Percentiles rank a stretch among this genome's conserved stretches.
phyloP scores from a whole-genome alignment of 148 eudicot genomes.

The Rhododendron simsii region DNA sequence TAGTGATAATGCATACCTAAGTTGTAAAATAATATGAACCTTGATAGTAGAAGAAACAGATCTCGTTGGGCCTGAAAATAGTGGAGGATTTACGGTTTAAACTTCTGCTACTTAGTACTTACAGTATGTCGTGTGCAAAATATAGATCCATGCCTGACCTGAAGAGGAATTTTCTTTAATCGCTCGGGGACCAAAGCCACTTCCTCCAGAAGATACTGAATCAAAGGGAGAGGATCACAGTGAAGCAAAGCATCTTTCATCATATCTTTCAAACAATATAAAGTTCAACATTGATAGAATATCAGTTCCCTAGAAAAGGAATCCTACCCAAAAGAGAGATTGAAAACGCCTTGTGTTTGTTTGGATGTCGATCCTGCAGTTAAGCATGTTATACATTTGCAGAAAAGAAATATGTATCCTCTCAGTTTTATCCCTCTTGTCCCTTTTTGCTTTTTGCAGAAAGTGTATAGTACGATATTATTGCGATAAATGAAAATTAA shows the following conservation, averaged over 20 bases:
- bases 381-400: neutral
- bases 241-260: neutral
- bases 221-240: conserved; percentile 9
- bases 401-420: neutral
- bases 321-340: conserved; percentile 68
- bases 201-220: conserved; percentile 81
- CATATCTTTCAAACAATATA: conserved; percentile 3
- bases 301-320: neutral
- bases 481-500: neutral
- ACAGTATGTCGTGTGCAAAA: neutral
- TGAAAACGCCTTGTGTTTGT: conserved; percentile 79
- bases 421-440: neutral
- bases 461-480: neutral
- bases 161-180: conserved; percentile 61
- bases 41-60: conserved; percentile 82
- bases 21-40: conserved; percentile 69
- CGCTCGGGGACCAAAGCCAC: conserved; percentile 65
- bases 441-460: neutral
- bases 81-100: conserved; percentile 6
- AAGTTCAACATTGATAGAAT: neutral
- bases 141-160: conserved; percentile 42
- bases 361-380: conserved; percentile 80
- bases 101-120: neutral
- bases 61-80: conserved; percentile 72
- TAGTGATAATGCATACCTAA: conserved; percentile 38